Base-by-base conservation (phyloP, 148 eudicot species). In the Hydrangea macrophylla region DNA sequence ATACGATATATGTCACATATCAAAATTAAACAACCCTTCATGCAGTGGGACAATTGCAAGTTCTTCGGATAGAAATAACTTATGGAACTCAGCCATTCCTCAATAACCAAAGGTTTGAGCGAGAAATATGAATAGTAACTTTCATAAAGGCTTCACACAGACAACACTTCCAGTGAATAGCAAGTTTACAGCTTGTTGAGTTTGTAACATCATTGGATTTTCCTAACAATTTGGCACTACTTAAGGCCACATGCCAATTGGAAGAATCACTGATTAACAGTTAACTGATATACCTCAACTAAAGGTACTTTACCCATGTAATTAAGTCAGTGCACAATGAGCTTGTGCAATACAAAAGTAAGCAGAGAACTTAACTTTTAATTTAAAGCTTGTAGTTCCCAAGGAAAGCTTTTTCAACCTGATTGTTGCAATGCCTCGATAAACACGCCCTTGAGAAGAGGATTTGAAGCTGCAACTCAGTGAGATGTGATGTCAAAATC, bases 401-500 rank as follows among this genome's bases (percentile, higher is more conserved):
- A 18, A 12, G 31, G 26, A 54, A 5, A n/a, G 23, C 6, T 48
- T 55, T 22, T 50, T 78, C 64, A 86, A 35, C 78, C 75, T 30
- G 73, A 76, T 71, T 75, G 79, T 60, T 76, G 75, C 30, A 83
- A 67, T 50, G 84, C 89, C 62, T 84, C 83, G 24, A 83, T 54
- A 60, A 89, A 86, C 10, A 80, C 76, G 63, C 77, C 79, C 75
- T 86, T 84, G 44, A 89, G 67, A 40, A 60, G 75, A 24, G 88
- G 73, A 62, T 89, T 89, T 39, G 96, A 82, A 26, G 96, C 89
- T 10, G 92, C 96, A 66, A 89, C 57, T 56, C 92, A 72, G 59
- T 81, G 79, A 35, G 87, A 73, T 17, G 88, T 82, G 57, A 89
- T 81, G 64, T 89, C 92, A 48, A 79, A 83, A 18, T 85, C 89